Evolutionary conservation across 768 basidiomycete genomes (phyloP), one percentile per base, ranked within the genome.

Genomic region (Tremella mesenterica): DNA sequence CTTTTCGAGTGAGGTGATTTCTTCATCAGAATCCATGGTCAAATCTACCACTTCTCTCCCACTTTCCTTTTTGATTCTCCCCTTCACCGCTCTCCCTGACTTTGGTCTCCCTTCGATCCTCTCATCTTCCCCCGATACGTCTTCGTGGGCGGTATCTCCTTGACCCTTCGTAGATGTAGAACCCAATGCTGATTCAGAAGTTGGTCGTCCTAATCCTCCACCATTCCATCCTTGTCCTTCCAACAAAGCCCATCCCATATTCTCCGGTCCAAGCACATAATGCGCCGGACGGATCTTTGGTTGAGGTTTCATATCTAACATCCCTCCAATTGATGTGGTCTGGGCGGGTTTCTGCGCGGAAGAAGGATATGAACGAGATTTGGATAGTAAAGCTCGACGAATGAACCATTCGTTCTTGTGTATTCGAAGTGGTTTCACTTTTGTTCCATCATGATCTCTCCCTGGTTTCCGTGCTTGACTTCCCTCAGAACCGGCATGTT

Each of bases 381-480:
- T n/a, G 38, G n/a, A 25, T 6, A 59, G 31, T 18, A 66, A 57
- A n/a, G 63, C 63, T 31, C 65, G 58, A 16, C 68, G 65, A 54
- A 70, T 70, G 56, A 67, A 70, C 68, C 68, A 70, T 50, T 70
- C 65, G 44, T 31, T 53, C 7, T 54, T 33, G 28, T 65, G 54
- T 12, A 69, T 49, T 14, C 56, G 54, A 16, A 64, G 44, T 13
- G 57, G 55, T 41, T 41, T 16, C n/a, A 23, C n/a, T 23, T 41
- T n/a, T 18, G 38, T 18, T 5, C n/a, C n/a, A n/a, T n/a, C n/a
- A n/a, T n/a, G n/a, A n/a, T n/a, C n/a, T n/a, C n/a, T n/a, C n/a
- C n/a, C n/a, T n/a, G n/a, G n/a, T n/a, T n/a, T n/a, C n/a, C n/a
- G n/a, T n/a, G n/a, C n/a, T n/a, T n/a, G n/a, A n/a, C n/a, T n/a